phyloP scores from a whole-genome alignment of 345 rosid genomes.

The Rubroshorea leprosula region DNA sequence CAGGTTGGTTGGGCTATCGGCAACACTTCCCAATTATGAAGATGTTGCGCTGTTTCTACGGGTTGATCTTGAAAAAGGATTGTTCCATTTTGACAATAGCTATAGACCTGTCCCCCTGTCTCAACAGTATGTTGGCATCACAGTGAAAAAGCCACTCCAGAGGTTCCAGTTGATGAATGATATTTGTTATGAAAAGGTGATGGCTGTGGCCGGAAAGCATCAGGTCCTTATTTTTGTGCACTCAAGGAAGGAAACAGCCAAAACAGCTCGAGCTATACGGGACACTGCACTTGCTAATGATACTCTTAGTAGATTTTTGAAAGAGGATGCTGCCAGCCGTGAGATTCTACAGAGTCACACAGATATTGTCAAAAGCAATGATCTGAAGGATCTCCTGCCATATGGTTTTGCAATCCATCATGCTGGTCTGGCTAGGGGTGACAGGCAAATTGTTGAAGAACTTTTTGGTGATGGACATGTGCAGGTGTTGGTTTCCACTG shows the following conservation, averaged over 20 bases:
- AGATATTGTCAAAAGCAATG: slow-evolving; percentile 62
- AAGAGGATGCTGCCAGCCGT: slow-evolving; percentile 80
- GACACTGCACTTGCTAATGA: slow-evolving; percentile 87
- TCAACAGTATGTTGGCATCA: slow-evolving; percentile 91
- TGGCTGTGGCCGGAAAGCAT: slow-evolving; percentile 89
- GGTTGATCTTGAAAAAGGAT: slow-evolving; percentile 59
- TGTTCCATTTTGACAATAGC: slow-evolving; percentile 89
- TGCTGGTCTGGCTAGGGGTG: slow-evolving; percentile 89
- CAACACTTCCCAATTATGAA: slow-evolving; percentile 90
- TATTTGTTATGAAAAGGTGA: slow-evolving; percentile 82
- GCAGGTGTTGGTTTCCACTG: slow-evolving; percentile 89
- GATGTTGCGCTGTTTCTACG: slow-evolving; percentile 89
- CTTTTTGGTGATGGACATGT: slow-evolving; percentile 72
- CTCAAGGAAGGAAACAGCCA: slow-evolving; percentile 90
- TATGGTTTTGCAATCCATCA: slow-evolving; percentile 95
- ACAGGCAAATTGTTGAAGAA: slow-evolving; percentile 78
- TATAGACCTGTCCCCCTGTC: slow-evolving; percentile 91
- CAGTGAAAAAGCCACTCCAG: slow-evolving; percentile 87
- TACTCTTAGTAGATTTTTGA: slow-evolving; percentile 75
- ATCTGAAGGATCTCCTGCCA: slow-evolving; percentile 77
- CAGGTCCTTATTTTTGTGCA: slow-evolving; percentile 97
- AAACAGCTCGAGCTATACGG: slow-evolving; percentile 75
- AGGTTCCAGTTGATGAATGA: slow-evolving; percentile 98
- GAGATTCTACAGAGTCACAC: slow-evolving; percentile 71
- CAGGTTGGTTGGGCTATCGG: slow-evolving; percentile 90